Conservation (phyloP, 805 yeast genomes). For the Kuraishia cidri region DNA sequence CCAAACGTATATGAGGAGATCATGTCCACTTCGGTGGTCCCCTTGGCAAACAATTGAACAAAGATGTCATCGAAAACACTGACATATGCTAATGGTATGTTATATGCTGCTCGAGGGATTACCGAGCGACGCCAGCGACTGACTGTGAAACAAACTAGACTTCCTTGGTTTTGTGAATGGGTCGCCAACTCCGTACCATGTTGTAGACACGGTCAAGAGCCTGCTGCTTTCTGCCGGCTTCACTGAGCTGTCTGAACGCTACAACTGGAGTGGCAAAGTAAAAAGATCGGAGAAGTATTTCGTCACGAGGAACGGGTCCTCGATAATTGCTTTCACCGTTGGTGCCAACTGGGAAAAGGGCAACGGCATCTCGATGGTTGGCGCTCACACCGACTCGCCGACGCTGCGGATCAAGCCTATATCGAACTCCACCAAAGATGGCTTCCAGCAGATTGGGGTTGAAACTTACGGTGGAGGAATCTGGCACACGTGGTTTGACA, state of each 20-base stretch:
- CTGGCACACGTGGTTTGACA: slow-evolving; percentile 96
- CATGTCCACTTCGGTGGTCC: too few species aligned
- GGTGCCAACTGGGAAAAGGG: slow-evolving; percentile 71
- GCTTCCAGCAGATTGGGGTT: slow-evolving; percentile 84
- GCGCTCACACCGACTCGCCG: slow-evolving; percentile 96
- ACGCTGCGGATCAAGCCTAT: slow-evolving; percentile 82
- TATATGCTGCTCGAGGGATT: too few species aligned
- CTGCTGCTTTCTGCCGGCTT: slow-evolving; percentile 57
- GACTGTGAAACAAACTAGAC: too few species aligned
- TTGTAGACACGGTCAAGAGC: slow-evolving; percentile 58
- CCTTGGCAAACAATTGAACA: too few species aligned
- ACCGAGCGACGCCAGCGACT: too few species aligned
- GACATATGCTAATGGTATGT: too few species aligned
- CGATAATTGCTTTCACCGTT: slow-evolving; percentile 79
- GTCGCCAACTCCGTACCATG: slow-evolving; percentile 94
- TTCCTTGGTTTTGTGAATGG: slow-evolving; percentile 72
- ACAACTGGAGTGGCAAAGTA: slow-evolving; percentile 54
- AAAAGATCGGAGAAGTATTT: slow-evolving; percentile 58
- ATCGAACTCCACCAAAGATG: slow-evolving; percentile 60
- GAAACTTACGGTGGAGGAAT: slow-evolving; percentile 95
- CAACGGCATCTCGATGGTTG: slow-evolving; percentile 79
- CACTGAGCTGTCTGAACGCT: slow-evolving; percentile 61
- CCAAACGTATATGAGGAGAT: too few species aligned
- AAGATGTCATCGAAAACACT: too few species aligned
- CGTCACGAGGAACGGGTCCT: slow-evolving; percentile 85